Evolutionary conservation across 371 early-diverging fungal species (phyloP).

Genomic region (Mucor racemosus): DNA sequence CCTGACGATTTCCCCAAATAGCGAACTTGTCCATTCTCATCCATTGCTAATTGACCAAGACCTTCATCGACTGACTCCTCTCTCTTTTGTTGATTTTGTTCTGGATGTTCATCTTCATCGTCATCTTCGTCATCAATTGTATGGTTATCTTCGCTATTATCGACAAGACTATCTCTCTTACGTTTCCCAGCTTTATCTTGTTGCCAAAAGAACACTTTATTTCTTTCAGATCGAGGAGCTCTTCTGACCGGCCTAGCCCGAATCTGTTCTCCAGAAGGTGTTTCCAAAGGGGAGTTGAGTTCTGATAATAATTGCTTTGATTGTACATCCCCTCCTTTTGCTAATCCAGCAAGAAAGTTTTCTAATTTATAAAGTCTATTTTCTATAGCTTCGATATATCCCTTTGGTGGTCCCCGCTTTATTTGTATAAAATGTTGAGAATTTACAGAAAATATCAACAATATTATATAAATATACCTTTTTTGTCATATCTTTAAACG

Average conservation of each 20-base stretch:
- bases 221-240: slow-evolving; percentile 28
- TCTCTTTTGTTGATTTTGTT: slow-evolving; percentile 3
- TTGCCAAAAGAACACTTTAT: slow-evolving; percentile 36
- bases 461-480: slow-evolving; percentile 29
- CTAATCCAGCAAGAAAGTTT: slow-evolving; percentile 56
- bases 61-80: slow-evolving; percentile 36
- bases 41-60: slow-evolving; percentile 49
- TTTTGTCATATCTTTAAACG: slow-evolving; percentile 51
- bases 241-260: slow-evolving; percentile 43
- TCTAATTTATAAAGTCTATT: slow-evolving; percentile 67
- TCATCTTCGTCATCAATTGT: not conserved
- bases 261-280: slow-evolving; percentile 53
- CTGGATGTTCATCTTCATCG: not conserved
- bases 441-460: not conserved
- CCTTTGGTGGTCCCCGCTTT: slow-evolving; percentile 69
- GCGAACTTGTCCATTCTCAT: slow-evolving; percentile 52
- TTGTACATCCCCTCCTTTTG: slow-evolving; percentile 60
- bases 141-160: not conserved
- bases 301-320: slow-evolving; percentile 58
- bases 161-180: slow-evolving; percentile 22
- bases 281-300: slow-evolving; percentile 58
- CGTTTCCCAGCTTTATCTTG: slow-evolving; percentile 30
- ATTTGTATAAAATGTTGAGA: not conserved
- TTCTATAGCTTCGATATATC: slow-evolving; percentile 78
- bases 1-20: slow-evolving; percentile 56